These are phyloP conservation scores for Suillus subalutaceus DNA, from an alignment of 768 basidiomycete species.

Conservation along the genomic window DNA sequence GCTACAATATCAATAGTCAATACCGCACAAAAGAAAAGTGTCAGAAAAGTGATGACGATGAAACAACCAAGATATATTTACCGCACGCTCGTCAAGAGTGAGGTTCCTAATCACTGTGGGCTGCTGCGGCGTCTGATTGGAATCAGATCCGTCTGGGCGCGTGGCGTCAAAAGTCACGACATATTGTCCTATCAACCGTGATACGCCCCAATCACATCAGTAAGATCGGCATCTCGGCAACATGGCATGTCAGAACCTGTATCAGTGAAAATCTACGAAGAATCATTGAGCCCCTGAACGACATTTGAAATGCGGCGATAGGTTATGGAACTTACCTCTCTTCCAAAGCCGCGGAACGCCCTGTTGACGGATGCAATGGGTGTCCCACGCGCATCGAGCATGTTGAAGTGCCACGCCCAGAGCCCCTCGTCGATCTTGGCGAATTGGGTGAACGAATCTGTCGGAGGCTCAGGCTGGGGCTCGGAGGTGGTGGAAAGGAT, in stretches of 20 bases:
- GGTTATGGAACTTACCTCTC: constrained; percentile 53
- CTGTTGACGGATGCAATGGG: constrained; percentile 71
- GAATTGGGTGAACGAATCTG: constrained; percentile 61
- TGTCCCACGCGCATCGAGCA: constrained; percentile 55
- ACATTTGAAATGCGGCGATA: constrained; percentile 1
- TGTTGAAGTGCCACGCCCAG: constrained; percentile 73
- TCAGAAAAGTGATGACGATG: constrained; percentile 5
- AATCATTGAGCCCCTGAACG: constrained; percentile 1
- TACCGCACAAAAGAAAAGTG: background rate
- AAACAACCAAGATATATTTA: constrained; percentile 36
- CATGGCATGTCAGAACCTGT: constrained; percentile 50
- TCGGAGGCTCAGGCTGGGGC: constrained; percentile 46
- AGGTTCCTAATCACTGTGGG: constrained; percentile 35
- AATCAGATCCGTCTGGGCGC: constrained; percentile 31
- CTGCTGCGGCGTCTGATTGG: constrained; percentile 25
- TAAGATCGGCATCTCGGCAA: background rate
- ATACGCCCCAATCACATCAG: background rate
- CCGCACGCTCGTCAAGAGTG: constrained; percentile 62
- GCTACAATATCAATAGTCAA: constrained; percentile 36
- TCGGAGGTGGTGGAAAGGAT: constrained; percentile 51
- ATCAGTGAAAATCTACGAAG: constrained; percentile 73
- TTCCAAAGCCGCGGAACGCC: constrained; percentile 72
- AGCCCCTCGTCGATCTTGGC: constrained; percentile 74
- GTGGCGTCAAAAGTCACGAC: constrained; percentile 55
- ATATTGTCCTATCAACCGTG: constrained; percentile 55